phyloP scores from a whole-genome alignment of 768 basidiomycete species.

The Amanita rubescens region DNA sequence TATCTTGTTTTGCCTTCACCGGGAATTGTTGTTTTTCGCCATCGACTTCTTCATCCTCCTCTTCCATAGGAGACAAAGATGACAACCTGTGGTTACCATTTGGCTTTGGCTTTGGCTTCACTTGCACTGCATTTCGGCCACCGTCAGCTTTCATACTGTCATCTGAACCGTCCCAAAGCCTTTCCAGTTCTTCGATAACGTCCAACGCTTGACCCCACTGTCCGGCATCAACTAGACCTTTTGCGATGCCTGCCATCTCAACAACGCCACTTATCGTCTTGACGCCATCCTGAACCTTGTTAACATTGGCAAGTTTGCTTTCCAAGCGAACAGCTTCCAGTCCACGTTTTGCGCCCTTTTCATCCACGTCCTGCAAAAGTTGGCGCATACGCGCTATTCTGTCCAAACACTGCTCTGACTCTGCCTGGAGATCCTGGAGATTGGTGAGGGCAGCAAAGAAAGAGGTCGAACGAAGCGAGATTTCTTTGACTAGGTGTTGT shows the following conservation, averaged over 20 bases:
- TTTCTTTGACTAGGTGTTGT: conserved; percentile 89
- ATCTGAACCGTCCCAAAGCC: conserved; percentile 37
- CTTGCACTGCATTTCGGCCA: neutral
- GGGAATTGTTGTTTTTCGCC: conserved; percentile 1
- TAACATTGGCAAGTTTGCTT: conserved; percentile 52
- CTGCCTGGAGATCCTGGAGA: conserved; percentile 84
- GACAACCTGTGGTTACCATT: conserved; percentile 17
- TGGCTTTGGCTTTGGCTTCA: neutral
- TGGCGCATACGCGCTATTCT: conserved; percentile 67
- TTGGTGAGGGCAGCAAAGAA: conserved; percentile 97
- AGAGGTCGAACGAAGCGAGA: conserved; percentile 81
- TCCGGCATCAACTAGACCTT: conserved; percentile 68
- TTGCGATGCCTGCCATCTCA: conserved; percentile 70
- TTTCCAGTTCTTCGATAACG: conserved; percentile 61
- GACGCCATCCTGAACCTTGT: conserved; percentile 52
- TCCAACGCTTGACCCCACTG: conserved; percentile 85
- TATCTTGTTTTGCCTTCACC: conserved; percentile 12
- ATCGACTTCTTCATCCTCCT: conserved; percentile 22
- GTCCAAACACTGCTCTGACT: conserved; percentile 75
- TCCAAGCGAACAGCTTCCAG: conserved; percentile 66
- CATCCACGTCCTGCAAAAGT: conserved; percentile 70
- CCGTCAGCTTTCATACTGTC: conserved; percentile 9
- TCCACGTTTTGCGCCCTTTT: conserved; percentile 70
- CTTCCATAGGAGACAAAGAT: conserved; percentile 30
- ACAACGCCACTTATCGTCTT: conserved; percentile 61